These are phyloP conservation scores for Talaromyces stipitatus DNA, from an alignment of 495 filamentous ascomycete genomes.

Conservation along the genomic window DNA sequence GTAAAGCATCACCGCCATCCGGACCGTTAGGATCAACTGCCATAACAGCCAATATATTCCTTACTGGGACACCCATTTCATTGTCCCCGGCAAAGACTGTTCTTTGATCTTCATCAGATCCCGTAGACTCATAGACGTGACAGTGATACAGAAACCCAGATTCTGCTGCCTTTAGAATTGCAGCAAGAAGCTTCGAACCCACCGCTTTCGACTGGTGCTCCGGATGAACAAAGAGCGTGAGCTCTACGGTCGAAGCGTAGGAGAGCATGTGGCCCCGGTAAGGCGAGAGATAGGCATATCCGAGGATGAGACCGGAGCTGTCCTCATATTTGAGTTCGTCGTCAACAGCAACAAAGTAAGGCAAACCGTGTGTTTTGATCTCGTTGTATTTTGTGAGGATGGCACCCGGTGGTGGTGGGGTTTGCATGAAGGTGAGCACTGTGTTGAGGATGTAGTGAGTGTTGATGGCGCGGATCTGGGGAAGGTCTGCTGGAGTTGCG, in stretches of 20 bases:
- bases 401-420: slow-evolving; percentile 12
- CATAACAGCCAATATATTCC: slow-evolving; percentile 21
- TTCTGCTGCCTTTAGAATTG: neutral
- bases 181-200: slow-evolving; percentile 13
- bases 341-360: slow-evolving; percentile 20
- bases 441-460: slow-evolving; percentile 23
- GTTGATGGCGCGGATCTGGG: slow-evolving; percentile 21
- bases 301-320: slow-evolving; percentile 11
- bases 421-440: slow-evolving; percentile 17
- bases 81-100: neutral
- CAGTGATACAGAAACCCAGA: neutral
- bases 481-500: slow-evolving; percentile 14
- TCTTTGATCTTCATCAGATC: neutral
- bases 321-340: neutral
- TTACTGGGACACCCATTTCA: neutral
- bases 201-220: slow-evolving; percentile 10
- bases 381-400: slow-evolving; percentile 13
- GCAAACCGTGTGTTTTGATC: slow-evolving; percentile 10
- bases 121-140: neutral
- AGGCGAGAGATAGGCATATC: slow-evolving; percentile 8
- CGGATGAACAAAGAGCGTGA: slow-evolving; percentile 21
- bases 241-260: slow-evolving; percentile 23
- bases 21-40: slow-evolving; percentile 19
- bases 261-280: slow-evolving; percentile 9
- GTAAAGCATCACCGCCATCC: slow-evolving; percentile 14